Evolutionary conservation across 139 green algal species (phyloP).

Genomic region (Volvox reticuliferus): DNA sequence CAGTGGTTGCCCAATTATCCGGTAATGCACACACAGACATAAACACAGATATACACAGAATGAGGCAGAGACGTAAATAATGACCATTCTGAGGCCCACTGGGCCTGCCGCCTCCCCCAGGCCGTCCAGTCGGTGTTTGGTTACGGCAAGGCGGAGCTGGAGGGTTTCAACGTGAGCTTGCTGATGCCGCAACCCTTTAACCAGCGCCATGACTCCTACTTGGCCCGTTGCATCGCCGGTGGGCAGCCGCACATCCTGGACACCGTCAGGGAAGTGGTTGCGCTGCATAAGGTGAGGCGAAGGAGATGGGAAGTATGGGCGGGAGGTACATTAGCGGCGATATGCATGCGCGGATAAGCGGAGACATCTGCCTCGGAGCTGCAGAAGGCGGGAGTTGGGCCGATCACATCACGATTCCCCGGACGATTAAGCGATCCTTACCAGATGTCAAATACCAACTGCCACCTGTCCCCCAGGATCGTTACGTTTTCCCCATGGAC

Average conservation of each 20-base stretch:
- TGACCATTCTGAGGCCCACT: no score
- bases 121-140: conserved; percentile 34
- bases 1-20: no score
- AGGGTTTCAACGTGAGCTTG: conserved; percentile 45
- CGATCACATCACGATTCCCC: no score
- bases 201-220: conserved; percentile 47
- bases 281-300: conserved; percentile 49
- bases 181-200: conserved; percentile 60
- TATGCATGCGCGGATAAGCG: no score
- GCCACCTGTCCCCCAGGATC: conserved; percentile 9
- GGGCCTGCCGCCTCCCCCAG: background rate
- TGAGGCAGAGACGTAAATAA: no score
- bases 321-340: no score
- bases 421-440: no score
- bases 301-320: background rate
- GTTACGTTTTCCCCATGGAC: conserved; percentile 47
- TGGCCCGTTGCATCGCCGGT: conserved; percentile 36
- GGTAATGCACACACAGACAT: no score
- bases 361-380: no score
- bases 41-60: no score
- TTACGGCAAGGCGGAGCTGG: conserved; percentile 53
- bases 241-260: conserved; percentile 63
- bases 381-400: no score
- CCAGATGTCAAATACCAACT: no score
- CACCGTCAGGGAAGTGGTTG: conserved; percentile 57